Evolutionary conservation across 140 eudicot genomes (phyloP), one percentile per base, ranked within the genome.

Genomic region (Bidens hawaiensis): DNA sequence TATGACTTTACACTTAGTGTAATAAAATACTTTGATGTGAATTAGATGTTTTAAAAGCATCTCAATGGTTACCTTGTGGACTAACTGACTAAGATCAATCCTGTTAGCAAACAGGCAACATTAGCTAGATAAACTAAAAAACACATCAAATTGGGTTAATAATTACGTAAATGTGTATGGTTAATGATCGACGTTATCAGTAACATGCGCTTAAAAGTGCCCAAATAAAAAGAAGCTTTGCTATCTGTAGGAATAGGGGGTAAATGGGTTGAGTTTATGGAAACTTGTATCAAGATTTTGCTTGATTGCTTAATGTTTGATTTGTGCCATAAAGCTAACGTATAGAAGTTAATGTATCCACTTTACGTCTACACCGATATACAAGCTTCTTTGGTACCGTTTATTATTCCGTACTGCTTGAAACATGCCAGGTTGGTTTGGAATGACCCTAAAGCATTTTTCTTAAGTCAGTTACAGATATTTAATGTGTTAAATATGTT

Each of bases 111-210:
- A 60, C 26, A 42, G 48, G 69, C 60, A n/a, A 70, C 30, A 34
- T 34, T 21, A 70, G 61, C 52, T 48, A 47, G 61, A 48, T 55
- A 53, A 25, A 25, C 60, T 12, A 18, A 51, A 51, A 51, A 51
- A 33, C 31, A 22, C 31, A 23, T 24, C 16, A 23, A 51, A 24
- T 51, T 2, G 16, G 4, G 4, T 51, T 24, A 21, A 21, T 13
- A 23, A 23, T 18, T 51, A 33, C 58, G 22, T 51, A 12, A 25
- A 13, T 53, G 40, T 53, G 60, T 55, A 15, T 27, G 24, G 42
- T 28, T 55, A n/a, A 7, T 27, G 8, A 28, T 16, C 7, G 25
- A 55, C 11, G 13, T 27, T 27, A 54, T 26, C 15, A 27, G 41
- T n/a, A 9, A 59, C 22, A 10, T 47, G 34, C 59, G 68, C 62